Conservation (phyloP, 495 filamentous ascomycete species). For the Cercophora samala region DNA sequence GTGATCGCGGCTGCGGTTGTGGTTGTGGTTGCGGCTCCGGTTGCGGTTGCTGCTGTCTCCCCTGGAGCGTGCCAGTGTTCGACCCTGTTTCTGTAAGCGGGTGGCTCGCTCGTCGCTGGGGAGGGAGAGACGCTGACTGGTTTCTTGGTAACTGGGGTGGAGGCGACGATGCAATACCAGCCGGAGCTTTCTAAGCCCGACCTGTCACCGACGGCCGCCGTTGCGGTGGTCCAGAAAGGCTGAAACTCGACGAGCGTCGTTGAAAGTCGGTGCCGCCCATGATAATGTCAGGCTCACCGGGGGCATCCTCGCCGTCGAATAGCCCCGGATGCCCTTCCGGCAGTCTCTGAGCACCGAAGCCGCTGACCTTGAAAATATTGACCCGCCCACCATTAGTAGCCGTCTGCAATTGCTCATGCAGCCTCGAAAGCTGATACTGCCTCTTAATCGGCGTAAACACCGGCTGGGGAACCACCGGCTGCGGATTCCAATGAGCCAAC, state of each 20-base stretch:
- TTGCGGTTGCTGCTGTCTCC: not conserved
- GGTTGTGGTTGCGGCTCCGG: no score
- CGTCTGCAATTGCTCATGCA: constrained; percentile 82
- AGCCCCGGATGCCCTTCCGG: constrained; percentile 41
- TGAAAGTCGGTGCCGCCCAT: constrained; percentile 30
- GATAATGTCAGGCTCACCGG: constrained; percentile 43
- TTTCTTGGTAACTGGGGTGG: not conserved
- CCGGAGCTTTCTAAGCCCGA: constrained; percentile 37
- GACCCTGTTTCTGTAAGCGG: not conserved
- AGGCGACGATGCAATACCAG: constrained; percentile 14
- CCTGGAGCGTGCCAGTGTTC: not conserved
- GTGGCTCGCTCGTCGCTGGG: constrained; percentile 1
- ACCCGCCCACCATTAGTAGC: constrained; percentile 59
- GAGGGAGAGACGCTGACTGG: not conserved
- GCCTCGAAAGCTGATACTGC: constrained; percentile 77
- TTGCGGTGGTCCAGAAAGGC: constrained; percentile 40
- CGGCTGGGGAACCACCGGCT: constrained; percentile 64
- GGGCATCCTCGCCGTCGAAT: constrained; percentile 43
- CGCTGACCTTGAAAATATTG: constrained; percentile 55
- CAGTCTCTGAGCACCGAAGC: constrained; percentile 47
- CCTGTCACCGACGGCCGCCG: constrained; percentile 43
- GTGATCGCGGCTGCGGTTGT: no score
- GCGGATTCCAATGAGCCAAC: constrained; percentile 68
- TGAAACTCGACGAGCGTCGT: constrained; percentile 44
- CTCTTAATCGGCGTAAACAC: constrained; percentile 62